These are phyloP conservation scores for Torulaspora gathmanii DNA, from an alignment of 805 yeast genomes.

Conservation along the genomic window DNA sequence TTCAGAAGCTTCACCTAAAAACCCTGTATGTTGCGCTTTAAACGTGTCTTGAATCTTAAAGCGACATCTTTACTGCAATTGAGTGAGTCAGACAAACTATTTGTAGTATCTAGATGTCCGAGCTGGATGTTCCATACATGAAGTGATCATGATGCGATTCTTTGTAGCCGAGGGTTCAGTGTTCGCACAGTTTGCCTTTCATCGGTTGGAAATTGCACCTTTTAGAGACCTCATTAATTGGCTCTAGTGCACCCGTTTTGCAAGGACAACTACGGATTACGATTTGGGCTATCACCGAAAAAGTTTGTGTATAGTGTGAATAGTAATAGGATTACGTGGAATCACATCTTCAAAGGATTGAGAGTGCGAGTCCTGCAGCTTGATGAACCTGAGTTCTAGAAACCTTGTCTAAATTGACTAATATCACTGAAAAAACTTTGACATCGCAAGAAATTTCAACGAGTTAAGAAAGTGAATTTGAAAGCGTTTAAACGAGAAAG, in stretches of 20 bases:
- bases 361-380: background rate
- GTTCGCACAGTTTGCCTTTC: too few species aligned
- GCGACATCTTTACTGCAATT: too few species aligned
- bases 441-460: slow-evolving; percentile 8
- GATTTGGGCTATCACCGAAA: background rate
- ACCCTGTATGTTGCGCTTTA: too few species aligned
- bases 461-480: slow-evolving; percentile 1
- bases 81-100: too few species aligned
- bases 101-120: too few species aligned
- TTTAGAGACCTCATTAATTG: background rate
- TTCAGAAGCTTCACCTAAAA: too few species aligned
- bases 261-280: background rate
- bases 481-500: background rate
- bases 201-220: background rate
- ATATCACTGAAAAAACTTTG: slow-evolving; percentile 4
- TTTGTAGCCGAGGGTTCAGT: too few species aligned
- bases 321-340: too few species aligned
- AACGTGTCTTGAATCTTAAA: too few species aligned
- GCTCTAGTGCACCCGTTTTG: background rate
- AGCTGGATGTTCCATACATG: background rate
- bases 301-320: background rate
- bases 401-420: slow-evolving; percentile 4
- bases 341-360: background rate
- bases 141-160: too few species aligned
- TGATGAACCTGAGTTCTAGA: slow-evolving; percentile 4